These are phyloP conservation scores for Pleurotus tuoliensis DNA, from an alignment of 768 basidiomycete genomes.

Conservation along the genomic window DNA sequence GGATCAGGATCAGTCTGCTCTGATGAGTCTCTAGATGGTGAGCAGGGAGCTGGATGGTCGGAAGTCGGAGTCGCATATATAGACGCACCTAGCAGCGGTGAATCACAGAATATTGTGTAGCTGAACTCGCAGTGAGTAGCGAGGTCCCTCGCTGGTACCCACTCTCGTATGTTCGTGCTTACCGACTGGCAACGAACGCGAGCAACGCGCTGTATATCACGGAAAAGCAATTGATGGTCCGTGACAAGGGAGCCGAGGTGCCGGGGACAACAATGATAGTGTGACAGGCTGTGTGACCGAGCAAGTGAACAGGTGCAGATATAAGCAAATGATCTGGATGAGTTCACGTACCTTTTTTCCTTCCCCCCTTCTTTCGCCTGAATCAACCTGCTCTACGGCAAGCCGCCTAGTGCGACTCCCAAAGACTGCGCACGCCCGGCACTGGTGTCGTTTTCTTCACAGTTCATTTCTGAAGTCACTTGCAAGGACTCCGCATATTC, in stretches of 20 bases:
- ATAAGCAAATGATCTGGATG: not conserved
- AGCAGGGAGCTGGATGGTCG: too few species aligned
- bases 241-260: not conserved
- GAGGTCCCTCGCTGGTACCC: not conserved
- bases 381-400: conserved; percentile 8
- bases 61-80: not conserved
- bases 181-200: not conserved
- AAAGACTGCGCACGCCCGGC: conserved; percentile 43
- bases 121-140: not conserved
- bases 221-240: not conserved
- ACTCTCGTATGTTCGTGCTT: not conserved
- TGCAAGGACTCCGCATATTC: conserved; percentile 18
- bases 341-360: conserved; percentile 5
- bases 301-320: not conserved
- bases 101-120: not conserved
- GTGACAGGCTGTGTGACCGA: conserved; percentile 7
- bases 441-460: conserved; percentile 50
- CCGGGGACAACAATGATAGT: conserved; percentile 5
- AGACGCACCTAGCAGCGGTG: not conserved
- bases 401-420: conserved; percentile 39
- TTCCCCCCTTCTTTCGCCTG: conserved; percentile 5
- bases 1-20: too few species aligned
- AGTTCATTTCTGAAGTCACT: conserved; percentile 21
- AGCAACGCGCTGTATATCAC: conserved; percentile 6
- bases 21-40: too few species aligned